Conservation (phyloP, 305 asterid genomes). For the Fraxinus paxiana region DNA sequence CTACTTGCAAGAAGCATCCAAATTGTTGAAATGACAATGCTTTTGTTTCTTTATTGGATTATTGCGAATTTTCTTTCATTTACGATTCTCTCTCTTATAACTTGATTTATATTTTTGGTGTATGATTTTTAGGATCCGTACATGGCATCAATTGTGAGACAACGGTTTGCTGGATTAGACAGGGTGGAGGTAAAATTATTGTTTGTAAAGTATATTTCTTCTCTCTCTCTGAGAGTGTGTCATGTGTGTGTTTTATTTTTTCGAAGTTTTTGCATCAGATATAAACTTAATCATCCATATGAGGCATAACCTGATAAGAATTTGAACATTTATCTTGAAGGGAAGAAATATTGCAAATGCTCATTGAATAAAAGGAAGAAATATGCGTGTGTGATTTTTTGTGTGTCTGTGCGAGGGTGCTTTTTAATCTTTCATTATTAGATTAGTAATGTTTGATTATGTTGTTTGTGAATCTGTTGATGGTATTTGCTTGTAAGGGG, state of each 20-base stretch:
- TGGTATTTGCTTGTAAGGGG: background rate
- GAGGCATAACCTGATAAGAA: background rate
- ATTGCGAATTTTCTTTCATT: background rate
- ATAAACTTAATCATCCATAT: background rate
- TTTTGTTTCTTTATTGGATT: constrained; percentile 2
- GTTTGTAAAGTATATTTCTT: background rate
- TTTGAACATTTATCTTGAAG: background rate
- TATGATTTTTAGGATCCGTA: constrained; percentile 61
- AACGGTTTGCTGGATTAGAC: constrained; percentile 58
- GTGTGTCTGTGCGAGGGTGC: background rate
- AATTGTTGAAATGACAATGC: constrained; percentile 1
- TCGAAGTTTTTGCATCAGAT: background rate
- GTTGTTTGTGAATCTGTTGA: background rate
- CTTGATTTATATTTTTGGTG: constrained; percentile 13
- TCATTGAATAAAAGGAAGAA: background rate
- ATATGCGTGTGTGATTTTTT: background rate
- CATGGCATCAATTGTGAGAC: constrained; percentile 76
- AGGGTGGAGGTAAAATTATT: constrained; percentile 47
- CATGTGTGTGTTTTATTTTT: background rate
- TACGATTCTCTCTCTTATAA: constrained; percentile 11
- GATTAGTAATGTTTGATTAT: background rate
- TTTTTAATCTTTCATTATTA: background rate
- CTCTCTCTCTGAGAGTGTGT: background rate
- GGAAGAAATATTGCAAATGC: background rate
- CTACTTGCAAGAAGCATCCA: constrained; percentile 5